Evolutionary conservation across 768 basidiomycete species (phyloP), one percentile per base, ranked within the genome.

Genomic region (Boletus speciosus): DNA sequence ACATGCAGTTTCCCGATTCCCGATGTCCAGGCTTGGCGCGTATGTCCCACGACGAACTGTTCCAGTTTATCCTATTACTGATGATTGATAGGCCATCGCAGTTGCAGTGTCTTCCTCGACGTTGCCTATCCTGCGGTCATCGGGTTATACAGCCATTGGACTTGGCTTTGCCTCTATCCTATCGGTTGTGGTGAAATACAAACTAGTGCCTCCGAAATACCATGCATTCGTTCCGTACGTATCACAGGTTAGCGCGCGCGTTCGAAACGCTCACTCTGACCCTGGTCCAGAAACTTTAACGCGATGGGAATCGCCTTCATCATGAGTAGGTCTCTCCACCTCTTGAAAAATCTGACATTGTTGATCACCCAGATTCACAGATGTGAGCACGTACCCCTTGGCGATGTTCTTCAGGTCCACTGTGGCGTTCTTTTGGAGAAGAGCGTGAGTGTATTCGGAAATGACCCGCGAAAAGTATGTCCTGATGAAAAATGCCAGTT

Each of bases 201-300:
- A 42, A 23, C 27, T 36, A n/a, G 53, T 54, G 12, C 40, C 15
- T 35, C 34, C 34, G 3, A 51, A 51, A 34, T 46, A 50, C 23
- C 51, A 54, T 36, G 52, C 27, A 29, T 42, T 54, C 19, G 25
- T 54, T 36, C 40, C 52, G 52, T 54, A 35, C 32, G 52, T 54
- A 14, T 38, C 14, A 27, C 21, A 9, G 14, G 14, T 36, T 16
- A 32, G 8, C 25, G n/a, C 37, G 25, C 25, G 5, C 27, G 35
- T 27, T 42, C 5, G n/a, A 8, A 27, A 9, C 12, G 8, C 25
- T 19, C n/a, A 42, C n/a, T n/a, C 36, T 42, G 4, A 21, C 27
- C 4, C 40, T 42, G 23, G 3, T 32, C 2, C 21, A 54, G 52
- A 36, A 31, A 41, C 19, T 41, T 54, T 2, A 41, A 41, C 5